A percentile compares a stretch with the other conserved stretches of the same genome.
These are phyloP conservation scores for Metschnikowia cerradonensis DNA, from an alignment of 805 yeast genomes.

Conservation along the genomic window DNA sequence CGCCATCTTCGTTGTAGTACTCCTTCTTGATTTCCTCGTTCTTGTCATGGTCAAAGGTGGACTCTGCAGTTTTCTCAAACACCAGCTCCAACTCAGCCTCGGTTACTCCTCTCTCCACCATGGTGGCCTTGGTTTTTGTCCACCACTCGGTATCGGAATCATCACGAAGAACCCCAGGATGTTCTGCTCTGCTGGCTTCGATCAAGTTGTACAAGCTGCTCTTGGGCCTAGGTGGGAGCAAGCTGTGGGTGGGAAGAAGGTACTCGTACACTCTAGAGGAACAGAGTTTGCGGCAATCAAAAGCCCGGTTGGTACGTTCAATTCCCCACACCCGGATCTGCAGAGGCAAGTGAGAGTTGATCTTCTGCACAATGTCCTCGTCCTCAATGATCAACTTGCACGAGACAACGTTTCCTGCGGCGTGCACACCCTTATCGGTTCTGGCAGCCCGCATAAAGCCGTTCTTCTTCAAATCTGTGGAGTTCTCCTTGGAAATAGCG, in stretches of 20 bases:
- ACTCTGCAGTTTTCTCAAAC: slow-evolving; percentile 32
- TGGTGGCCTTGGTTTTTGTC: slow-evolving; percentile 36
- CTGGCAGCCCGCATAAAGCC: slow-evolving; percentile 86
- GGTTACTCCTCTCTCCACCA: slow-evolving; percentile 19
- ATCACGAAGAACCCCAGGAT: slow-evolving; percentile 56
- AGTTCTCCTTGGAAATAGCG: slow-evolving; percentile 80
- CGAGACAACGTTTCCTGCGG: slow-evolving; percentile 90
- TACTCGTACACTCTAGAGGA: slow-evolving; percentile 95
- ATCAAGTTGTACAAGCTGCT: slow-evolving; percentile 62
- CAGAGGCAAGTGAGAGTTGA: slow-evolving; percentile 74
- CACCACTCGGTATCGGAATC: slow-evolving; percentile 70
- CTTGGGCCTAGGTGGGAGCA: slow-evolving; percentile 84
- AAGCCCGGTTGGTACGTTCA: slow-evolving; percentile 81
- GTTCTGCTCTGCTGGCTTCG: slow-evolving; percentile 44
- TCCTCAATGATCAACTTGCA: slow-evolving; percentile 83
- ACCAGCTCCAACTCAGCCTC: slow-evolving; percentile 14
- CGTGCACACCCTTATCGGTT: slow-evolving; percentile 96
- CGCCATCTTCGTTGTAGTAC: slow-evolving; percentile 31
- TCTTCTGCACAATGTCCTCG: slow-evolving; percentile 62
- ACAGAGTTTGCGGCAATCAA: slow-evolving; percentile 94
- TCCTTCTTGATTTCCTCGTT: slow-evolving; percentile 27
- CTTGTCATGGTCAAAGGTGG: slow-evolving; percentile 24
- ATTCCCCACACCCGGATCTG: slow-evolving; percentile 92
- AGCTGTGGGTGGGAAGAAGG: slow-evolving; percentile 83
- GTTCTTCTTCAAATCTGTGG: slow-evolving; percentile 81